These are phyloP conservation scores for Graphilbum ipis-grandicollis DNA, from an alignment of 2,329 filamentous ascomycete genomes.

Conservation along the genomic window DNA sequence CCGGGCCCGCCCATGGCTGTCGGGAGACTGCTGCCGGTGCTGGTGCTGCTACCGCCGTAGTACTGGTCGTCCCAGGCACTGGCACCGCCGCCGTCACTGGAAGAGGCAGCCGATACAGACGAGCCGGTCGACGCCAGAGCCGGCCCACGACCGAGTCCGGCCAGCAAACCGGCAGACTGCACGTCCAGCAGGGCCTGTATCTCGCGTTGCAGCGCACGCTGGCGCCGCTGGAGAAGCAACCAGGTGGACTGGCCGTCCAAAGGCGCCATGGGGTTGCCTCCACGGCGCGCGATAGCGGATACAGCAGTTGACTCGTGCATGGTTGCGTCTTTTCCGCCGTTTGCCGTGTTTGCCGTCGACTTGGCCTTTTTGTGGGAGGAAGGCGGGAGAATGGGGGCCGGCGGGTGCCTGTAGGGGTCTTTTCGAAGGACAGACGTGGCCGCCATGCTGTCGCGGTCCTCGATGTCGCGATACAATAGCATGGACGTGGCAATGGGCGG, in stretches of 20 bases:
- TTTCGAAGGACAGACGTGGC: too few relatives aligned
- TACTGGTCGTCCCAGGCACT: not conserved
- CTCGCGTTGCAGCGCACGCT: conserved; percentile 26
- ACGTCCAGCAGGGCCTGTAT: conserved; percentile 30
- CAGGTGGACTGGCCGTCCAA: conserved; percentile 25
- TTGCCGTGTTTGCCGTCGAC: too few relatives aligned
- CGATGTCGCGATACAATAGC: conserved; percentile 17
- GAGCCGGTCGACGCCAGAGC: too few relatives aligned
- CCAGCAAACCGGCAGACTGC: conserved; percentile 26
- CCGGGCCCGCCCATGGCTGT: conserved; percentile 9
- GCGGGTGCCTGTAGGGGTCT: too few relatives aligned
- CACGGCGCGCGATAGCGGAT: too few relatives aligned
- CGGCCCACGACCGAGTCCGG: conserved; percentile 15
- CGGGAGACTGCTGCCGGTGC: conserved; percentile 21
- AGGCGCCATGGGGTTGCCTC: too few relatives aligned
- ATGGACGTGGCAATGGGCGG: conserved; percentile 30
- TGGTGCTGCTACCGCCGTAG: too few relatives aligned
- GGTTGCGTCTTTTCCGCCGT: too few relatives aligned
- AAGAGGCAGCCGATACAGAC: conserved; percentile 7
- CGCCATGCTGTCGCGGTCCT: conserved; percentile 10
- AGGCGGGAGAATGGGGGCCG: not conserved
- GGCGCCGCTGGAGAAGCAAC: conserved; percentile 26
- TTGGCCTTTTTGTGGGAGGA: too few relatives aligned
- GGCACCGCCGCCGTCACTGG: conserved; percentile 19
- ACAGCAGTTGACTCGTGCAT: too few relatives aligned